Base-by-base conservation (phyloP, 2,329 filamentous ascomycete species). In the Botrytis hyacinthi region DNA sequence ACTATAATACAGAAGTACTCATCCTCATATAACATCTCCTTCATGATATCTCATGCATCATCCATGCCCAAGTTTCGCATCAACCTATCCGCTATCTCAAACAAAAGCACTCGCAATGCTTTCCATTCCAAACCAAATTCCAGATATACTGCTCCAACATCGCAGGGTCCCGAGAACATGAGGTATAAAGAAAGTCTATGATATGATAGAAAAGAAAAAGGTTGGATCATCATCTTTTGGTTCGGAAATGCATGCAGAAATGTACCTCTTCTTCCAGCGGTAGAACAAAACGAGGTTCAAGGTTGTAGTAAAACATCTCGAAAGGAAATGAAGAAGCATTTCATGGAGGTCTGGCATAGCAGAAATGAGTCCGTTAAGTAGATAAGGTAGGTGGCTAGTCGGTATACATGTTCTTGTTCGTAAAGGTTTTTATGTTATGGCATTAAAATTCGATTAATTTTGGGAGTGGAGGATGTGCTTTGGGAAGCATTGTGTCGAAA, bases 391-490 rank as follows among this genome's bases (percentile, higher is more conserved):
- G 71, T 51, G 51, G 40, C 5, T 54, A n/a, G 14, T 72, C 72
- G 72, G 73, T 65, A 54, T 75, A 75, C 70, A 76, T 66, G 66
- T 40, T 70, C 73, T 75, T 74, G 40, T 40, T 68, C 73, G 71
- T 74, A 69, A 70, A 37, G 73, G 48, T 26, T 42, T 69, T 44
- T 44, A 65, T 71, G 65, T 72, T 62, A 44, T 71, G 63, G 74
- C 75, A 80, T 79, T 80, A 79, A 75, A 72, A 77, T 75, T 78
- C 74, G 77, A 79, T 80, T 77, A 78, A 46, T 70, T 77, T 71
- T 61, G 71, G 68, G 72, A 73, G 72, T 71, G 72, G 72, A 73
- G 72, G 72, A 44, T 69, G 46, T 37, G 72, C 54, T 44, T 65
- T 66, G 29, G 35, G 32, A 62, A 62, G 40, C 61, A 60, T 70